Percentiles rank a stretch among this genome's conserved stretches.
Conservation (phyloP, 768 basidiomycete species). For the Pisolithus orientalis region DNA sequence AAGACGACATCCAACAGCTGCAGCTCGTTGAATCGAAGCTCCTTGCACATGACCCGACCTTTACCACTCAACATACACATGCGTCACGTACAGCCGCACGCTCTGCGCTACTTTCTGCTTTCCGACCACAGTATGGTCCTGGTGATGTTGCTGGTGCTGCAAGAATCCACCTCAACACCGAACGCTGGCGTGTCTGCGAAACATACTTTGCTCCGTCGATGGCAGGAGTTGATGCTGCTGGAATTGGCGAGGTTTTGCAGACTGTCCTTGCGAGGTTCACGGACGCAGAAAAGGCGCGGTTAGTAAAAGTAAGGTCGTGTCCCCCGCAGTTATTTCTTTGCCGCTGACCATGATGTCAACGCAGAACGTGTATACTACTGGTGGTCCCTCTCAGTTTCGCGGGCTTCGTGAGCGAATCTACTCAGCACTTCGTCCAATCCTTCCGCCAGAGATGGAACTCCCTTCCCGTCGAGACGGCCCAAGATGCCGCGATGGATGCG, state of each 20-base stretch:
- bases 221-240: slow-evolving; percentile 92
- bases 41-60: slow-evolving; percentile 77
- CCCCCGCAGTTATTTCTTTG: background rate
- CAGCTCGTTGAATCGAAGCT: slow-evolving; percentile 74
- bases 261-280: slow-evolving; percentile 72
- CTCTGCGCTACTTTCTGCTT: slow-evolving; percentile 82
- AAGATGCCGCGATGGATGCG: slow-evolving; percentile 66
- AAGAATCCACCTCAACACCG: slow-evolving; percentile 84
- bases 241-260: slow-evolving; percentile 87
- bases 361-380: slow-evolving; percentile 88
- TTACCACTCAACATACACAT: slow-evolving; percentile 77
- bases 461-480: slow-evolving; percentile 47
- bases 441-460: slow-evolving; percentile 78
- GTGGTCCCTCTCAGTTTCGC: slow-evolving; percentile 69
- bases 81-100: slow-evolving; percentile 69
- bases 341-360: background rate
- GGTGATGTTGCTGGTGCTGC: slow-evolving; percentile 62
- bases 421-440: slow-evolving; percentile 71
- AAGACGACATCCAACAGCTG: slow-evolving; percentile 72
- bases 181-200: slow-evolving; percentile 88
- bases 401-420: slow-evolving; percentile 63
- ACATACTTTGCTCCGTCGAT: slow-evolving; percentile 90
- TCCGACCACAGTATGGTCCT: slow-evolving; percentile 74
- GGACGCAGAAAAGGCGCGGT: slow-evolving; percentile 55
- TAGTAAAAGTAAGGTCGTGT: slow-evolving; percentile 59